Evolutionary conservation across 148 eudicot genomes (phyloP).

Genomic region (Linanthus parryae): DNA sequence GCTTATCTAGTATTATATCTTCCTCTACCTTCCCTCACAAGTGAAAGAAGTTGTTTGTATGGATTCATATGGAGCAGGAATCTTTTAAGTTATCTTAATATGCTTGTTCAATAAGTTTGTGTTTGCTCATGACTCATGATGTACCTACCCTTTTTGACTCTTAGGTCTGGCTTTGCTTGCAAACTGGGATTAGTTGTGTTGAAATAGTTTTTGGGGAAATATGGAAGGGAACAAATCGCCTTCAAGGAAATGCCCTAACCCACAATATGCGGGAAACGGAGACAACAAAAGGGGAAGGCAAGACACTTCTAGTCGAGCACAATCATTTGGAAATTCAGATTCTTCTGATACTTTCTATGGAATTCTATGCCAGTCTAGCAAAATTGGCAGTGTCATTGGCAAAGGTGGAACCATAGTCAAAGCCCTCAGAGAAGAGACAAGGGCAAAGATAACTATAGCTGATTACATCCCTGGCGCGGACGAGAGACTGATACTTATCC

Average conservation of each 20-base stretch:
- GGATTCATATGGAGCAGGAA: too few species aligned
- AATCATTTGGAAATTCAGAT: constrained; percentile 32
- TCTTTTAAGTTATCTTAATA: too few species aligned
- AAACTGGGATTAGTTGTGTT: background rate
- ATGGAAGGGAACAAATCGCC: constrained; percentile 50
- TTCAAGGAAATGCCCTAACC: constrained; percentile 31
- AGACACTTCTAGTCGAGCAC: constrained; percentile 26
- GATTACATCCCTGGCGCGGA: constrained; percentile 70
- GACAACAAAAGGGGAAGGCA: constrained; percentile 37
- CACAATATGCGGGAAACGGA: constrained; percentile 50
- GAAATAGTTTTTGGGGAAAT: background rate
- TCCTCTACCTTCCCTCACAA: too few species aligned
- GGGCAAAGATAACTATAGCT: constrained; percentile 66
- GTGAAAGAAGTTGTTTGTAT: too few species aligned
- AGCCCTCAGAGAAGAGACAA: constrained; percentile 70
- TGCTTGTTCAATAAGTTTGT: too few species aligned
- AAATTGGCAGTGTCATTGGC: constrained; percentile 79
- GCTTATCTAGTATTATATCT: too few species aligned
- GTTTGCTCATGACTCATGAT: too few species aligned
- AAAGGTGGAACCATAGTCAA: constrained; percentile 73
- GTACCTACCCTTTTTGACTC: background rate
- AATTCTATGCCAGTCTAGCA: constrained; percentile 59
- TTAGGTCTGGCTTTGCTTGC: constrained; percentile 6
- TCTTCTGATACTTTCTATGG: constrained; percentile 61
- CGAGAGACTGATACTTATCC: constrained; percentile 58